These are phyloP conservation scores for Taphrina pruni DNA, from an alignment of 1,139 yeast genomes.

Conservation along the genomic window DNA sequence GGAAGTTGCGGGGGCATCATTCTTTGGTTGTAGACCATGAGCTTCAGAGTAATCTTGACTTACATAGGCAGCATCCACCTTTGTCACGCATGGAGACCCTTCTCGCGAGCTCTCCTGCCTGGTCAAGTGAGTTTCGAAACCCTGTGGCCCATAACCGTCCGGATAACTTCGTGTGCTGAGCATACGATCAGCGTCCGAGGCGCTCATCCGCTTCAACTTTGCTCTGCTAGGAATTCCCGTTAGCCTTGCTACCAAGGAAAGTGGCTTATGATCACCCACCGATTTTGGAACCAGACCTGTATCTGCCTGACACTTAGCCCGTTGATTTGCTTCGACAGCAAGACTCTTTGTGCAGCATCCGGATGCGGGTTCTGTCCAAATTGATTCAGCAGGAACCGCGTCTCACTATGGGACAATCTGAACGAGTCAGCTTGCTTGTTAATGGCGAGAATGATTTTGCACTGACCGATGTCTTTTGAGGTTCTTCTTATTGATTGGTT, in stretches of 20 bases:
- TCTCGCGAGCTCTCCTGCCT: not conserved
- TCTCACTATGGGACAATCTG: conserved; percentile 45
- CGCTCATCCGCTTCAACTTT: conserved; percentile 38
- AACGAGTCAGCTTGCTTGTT: not conserved
- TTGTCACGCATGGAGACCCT: not conserved
- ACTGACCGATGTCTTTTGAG: conserved; percentile 37
- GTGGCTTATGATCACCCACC: conserved; percentile 36
- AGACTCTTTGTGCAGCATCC: conserved; percentile 43
- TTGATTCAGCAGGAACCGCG: conserved; percentile 45
- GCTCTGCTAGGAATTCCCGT: conserved; percentile 19
- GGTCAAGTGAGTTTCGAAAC: not conserved
- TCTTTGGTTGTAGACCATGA: conserved; percentile 10
- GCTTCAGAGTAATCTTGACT: conserved; percentile 3
- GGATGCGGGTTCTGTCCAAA: conserved; percentile 46
- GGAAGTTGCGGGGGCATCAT: not conserved
- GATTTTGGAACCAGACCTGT: conserved; percentile 47
- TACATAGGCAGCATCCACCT: not conserved
- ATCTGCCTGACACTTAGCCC: conserved; percentile 45
- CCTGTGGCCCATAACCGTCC: conserved; percentile 28
- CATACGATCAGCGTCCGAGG: conserved; percentile 38
- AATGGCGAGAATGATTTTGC: no score
- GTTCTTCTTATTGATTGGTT: conserved; percentile 31
- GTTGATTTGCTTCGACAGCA: conserved; percentile 45
- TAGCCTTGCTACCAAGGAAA: no score
- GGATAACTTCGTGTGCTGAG: conserved; percentile 36